Conservation (phyloP, 768 basidiomycete genomes). For the Boletus insuetus region DNA sequence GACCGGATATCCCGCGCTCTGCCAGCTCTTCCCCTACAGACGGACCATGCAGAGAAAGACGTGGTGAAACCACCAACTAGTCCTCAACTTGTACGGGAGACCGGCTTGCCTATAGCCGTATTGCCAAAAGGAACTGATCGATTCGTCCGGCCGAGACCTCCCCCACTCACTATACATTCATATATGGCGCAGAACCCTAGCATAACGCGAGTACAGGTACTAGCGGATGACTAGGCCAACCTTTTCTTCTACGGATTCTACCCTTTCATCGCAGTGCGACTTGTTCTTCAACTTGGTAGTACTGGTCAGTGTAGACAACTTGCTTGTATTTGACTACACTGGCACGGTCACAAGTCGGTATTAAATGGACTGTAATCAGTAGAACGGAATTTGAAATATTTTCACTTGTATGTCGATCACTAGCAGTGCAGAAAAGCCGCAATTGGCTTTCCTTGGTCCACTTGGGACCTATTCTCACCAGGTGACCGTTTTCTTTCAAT, state of each 20-base stretch:
- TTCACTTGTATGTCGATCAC: conserved; percentile 11
- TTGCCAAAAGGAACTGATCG: conserved; percentile 12
- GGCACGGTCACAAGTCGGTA: no score
- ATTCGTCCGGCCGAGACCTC: conserved; percentile 43
- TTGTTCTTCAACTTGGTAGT: no score
- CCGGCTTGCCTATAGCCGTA: conserved; percentile 28
- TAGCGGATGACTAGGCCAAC: conserved; percentile 13
- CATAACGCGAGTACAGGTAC: conserved; percentile 10
- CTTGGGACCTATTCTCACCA: conserved; percentile 72
- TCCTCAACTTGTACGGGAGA: conserved; percentile 24
- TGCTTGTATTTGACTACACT: no score
- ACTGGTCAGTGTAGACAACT: no score
- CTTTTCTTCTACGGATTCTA: neutral
- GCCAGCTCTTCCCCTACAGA: conserved; percentile 17
- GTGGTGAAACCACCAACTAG: conserved; percentile 20
- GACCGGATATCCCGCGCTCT: conserved; percentile 15
- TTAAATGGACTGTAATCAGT: neutral
- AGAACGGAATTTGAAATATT: conserved; percentile 1
- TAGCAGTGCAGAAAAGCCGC: conserved; percentile 14
- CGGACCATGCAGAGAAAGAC: conserved; percentile 21
- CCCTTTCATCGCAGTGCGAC: conserved; percentile 1
- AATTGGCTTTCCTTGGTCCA: conserved; percentile 61
- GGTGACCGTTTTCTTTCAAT: conserved; percentile 28
- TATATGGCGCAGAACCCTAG: conserved; percentile 6
- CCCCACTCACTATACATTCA: conserved; percentile 33